Evolutionary conservation across 2,329 filamentous ascomycete species (phyloP), one percentile per base, ranked within the genome.

Genomic region (Cercospora zeae-maydis): DNA sequence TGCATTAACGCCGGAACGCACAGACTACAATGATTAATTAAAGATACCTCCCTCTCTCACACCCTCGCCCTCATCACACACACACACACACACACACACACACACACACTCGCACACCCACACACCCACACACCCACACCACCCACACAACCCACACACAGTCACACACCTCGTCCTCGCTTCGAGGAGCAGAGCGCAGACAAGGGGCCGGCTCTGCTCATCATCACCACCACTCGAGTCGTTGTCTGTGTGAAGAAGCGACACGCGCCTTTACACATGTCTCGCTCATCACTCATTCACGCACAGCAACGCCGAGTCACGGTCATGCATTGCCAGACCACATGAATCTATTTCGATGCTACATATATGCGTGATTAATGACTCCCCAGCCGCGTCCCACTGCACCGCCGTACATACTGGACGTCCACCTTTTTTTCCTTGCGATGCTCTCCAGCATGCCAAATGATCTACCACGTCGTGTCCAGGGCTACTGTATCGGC

Each of bases 301-400:
- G 36, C 54, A 21, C 54, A n/a, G 37, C n/a, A 47, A 11, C 13
- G n/a, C 27, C 57, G 57, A 59, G 30, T 51, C 57, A 59, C 21
- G 42, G 16, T 52, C 19, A 42, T 59, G 57, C 57, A 59, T 59
- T 30, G 24, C 47, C 24, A n/a, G 47, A 16, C 30, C 57, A 51
- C 14, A 51, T 42, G 16, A 33, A 45, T 49, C 37, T 58, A 58
- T 47, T 58, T 58, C 37, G 27, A 47, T 42, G 34, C 54, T 6
- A 57, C 27, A 27, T 27, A 27, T 6, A 27, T 27, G 24, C 24
- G 3, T 27, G 21, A n/a, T 57, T n/a, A 42, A 24, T 24, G 34
- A 57, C 31, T 57, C 54, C 54, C 27, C 13, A 16, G 19, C 24
- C 34, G 3, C 6, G n/a, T n/a, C n/a, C 34, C 21, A 13, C 53